A percentile compares a stretch with the other conserved stretches of the same genome.
These are phyloP conservation scores for Musa balbisiana DNA, from an alignment of 202 grass and related monocot species.

Conservation along the genomic window DNA sequence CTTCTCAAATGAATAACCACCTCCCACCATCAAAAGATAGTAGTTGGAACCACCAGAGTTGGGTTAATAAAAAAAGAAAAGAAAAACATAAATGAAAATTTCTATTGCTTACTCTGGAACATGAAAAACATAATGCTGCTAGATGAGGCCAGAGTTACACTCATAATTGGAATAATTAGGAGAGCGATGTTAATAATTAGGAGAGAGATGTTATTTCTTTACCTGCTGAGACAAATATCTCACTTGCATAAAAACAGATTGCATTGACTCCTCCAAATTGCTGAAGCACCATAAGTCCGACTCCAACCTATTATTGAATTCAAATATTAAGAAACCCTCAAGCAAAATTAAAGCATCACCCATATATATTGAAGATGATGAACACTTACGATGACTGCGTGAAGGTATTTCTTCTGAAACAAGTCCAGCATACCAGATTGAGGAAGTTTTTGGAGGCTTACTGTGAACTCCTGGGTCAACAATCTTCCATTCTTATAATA, in stretches of 20 bases:
- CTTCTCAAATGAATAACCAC: neutral
- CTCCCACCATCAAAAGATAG: neutral
- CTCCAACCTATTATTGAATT: constrained; percentile 43
- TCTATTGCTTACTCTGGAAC: neutral
- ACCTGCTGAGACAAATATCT: constrained; percentile 94
- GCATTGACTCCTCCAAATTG: constrained; percentile 91
- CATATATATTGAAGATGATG: neutral
- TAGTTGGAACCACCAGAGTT: neutral
- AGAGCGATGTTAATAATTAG: neutral
- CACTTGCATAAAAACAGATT: constrained; percentile 70
- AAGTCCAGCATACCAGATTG: constrained; percentile 53
- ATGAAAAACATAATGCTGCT: neutral
- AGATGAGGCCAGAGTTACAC: neutral
- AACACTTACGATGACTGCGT: constrained; percentile 42
- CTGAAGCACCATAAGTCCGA: constrained; percentile 79
- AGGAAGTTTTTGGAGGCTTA: constrained; percentile 40
- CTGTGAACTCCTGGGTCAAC: constrained; percentile 55
- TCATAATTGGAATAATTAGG: neutral
- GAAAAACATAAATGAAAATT: neutral
- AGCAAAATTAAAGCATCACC: neutral
- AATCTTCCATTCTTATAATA: neutral
- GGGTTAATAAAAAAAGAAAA: neutral
- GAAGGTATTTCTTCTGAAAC: constrained; percentile 65
- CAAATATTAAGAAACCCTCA: constrained; percentile 6
- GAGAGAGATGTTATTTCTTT: constrained; percentile 10